Evolutionary conservation across 163 green algal species (phyloP), one percentile per base, ranked within the genome.

Genomic region (Prototheca wickerhamii): DNA sequence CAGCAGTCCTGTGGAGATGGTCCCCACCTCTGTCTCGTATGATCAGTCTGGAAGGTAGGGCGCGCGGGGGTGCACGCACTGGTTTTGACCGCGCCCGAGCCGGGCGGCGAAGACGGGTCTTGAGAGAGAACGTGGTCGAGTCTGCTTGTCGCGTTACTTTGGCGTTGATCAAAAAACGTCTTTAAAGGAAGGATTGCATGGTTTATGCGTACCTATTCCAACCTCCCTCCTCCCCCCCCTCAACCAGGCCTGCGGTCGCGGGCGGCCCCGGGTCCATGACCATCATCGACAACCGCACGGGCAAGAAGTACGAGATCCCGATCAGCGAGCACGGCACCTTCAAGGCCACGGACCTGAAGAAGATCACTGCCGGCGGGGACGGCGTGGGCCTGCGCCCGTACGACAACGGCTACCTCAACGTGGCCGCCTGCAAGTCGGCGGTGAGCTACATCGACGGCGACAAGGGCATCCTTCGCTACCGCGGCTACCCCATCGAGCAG

Each of bases 401-500:
- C 68, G 87, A 94, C 65, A 84, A 84, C 35, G 86, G 85, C 82
- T 95, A 95, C 76, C 84, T 89, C 17, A 96, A 96, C 82, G 98
- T 91, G 1, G 75, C 88, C 0, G 84, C 91, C 10, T 88, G 91
- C 60, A 88, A 87, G 49, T 92, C 80, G 23, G 68, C 64, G 32
- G 95, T 99, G 63, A 93, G 81, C 4, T 99, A 86, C 84, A 99
- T 99, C 64, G 93, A 99, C 68, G 93, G 93, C 61, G 89, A 92
- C 57, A 91, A 90, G 73, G 91, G 91, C 52, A 91, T 98, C 56
- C 76, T 98, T 68, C 82, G 91, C 25, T 99, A 99, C 80, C 81
- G 92, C 23, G 93, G 93, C 43, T 96, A 95, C 71, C 90, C 93
- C 32, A 98, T 99, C 67, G 90, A 98, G 78, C 78, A 97, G 78